Evolutionary conservation across 371 early-diverging fungal species (phyloP).

Genomic region (Mucor mucedo): DNA sequence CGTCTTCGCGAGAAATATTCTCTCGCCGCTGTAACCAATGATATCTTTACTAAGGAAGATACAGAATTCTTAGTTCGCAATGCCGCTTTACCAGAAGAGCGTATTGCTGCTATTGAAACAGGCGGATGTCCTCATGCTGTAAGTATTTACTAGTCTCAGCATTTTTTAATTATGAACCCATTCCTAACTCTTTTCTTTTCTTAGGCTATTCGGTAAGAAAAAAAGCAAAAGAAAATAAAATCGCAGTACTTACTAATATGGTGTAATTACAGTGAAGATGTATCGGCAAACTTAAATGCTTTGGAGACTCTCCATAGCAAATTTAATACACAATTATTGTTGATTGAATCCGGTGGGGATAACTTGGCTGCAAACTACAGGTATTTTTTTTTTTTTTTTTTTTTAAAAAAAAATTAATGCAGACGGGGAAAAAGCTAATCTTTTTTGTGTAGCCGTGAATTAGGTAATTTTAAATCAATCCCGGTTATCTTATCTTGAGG

Average conservation of each 20-base stretch:
- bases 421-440: slow-evolving; percentile 8
- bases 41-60: slow-evolving; percentile 90
- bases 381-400: slow-evolving; percentile 22
- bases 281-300: slow-evolving; percentile 92
- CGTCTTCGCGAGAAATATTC: slow-evolving; percentile 77
- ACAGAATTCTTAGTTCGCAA: slow-evolving; percentile 91
- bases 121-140: slow-evolving; percentile 96
- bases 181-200: not conserved
- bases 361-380: slow-evolving; percentile 94
- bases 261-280: slow-evolving; percentile 77
- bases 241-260: not conserved
- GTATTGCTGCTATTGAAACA: slow-evolving; percentile 92
- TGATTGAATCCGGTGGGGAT: slow-evolving; percentile 94
- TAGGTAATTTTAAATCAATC: slow-evolving; percentile 39
- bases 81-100: slow-evolving; percentile 84
- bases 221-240: not conserved
- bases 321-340: slow-evolving; percentile 79
- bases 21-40: slow-evolving; percentile 87
- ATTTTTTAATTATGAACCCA: not conserved
- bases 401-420: slow-evolving; percentile 1
- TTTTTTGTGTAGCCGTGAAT: slow-evolving; percentile 47
- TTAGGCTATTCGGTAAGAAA: slow-evolving; percentile 56
- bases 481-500: slow-evolving; percentile 17
- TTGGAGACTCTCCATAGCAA: slow-evolving; percentile 85
- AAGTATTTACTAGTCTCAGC: slow-evolving; percentile 17